A percentile compares a stretch with the other conserved stretches of the same genome.
phyloP scores from a whole-genome alignment of 176 grass and related monocot species.

The Triticum turgidum region DNA sequence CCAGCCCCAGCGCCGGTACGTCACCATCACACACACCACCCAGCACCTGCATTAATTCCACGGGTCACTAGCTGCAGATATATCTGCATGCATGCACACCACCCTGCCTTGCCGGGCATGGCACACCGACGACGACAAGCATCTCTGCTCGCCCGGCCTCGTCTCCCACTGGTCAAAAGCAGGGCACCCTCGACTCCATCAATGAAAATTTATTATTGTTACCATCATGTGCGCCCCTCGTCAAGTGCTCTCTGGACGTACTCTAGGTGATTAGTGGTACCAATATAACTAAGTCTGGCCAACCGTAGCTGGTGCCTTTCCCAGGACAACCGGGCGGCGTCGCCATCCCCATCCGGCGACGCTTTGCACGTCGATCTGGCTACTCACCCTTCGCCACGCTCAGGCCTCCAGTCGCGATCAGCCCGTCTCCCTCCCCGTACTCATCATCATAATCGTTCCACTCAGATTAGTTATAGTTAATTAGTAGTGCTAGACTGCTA shows the following conservation, averaged over 20 bases:
- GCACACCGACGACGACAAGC: conserved; percentile 4
- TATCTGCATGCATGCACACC: conserved; percentile 10
- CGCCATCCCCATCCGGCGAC: neutral
- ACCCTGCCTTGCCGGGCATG: conserved; percentile 26
- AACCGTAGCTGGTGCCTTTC: neutral
- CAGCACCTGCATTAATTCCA: neutral
- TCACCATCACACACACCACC: neutral
- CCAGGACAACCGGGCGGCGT: neutral
- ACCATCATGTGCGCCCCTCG: neutral
- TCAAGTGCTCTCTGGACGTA: neutral
- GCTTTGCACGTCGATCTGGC: neutral
- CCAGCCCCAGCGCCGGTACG: conserved; percentile 36
- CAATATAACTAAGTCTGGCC: neutral
- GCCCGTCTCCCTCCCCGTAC: neutral
- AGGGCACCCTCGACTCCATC: neutral
- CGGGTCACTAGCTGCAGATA: neutral
- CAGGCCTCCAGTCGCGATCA: neutral
- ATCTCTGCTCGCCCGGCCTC: neutral
- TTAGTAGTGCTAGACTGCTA: neutral
- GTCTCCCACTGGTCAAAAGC: conserved; percentile 16
- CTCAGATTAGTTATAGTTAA: neutral
- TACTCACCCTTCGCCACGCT: conserved; percentile 15
- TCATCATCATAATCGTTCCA: conserved; percentile 2
- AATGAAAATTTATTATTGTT: neutral
- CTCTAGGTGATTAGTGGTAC: neutral